Evolutionary conservation across 768 basidiomycete species (phyloP), one percentile per base, ranked within the genome.

Genomic region (Amanita subjunquillea): DNA sequence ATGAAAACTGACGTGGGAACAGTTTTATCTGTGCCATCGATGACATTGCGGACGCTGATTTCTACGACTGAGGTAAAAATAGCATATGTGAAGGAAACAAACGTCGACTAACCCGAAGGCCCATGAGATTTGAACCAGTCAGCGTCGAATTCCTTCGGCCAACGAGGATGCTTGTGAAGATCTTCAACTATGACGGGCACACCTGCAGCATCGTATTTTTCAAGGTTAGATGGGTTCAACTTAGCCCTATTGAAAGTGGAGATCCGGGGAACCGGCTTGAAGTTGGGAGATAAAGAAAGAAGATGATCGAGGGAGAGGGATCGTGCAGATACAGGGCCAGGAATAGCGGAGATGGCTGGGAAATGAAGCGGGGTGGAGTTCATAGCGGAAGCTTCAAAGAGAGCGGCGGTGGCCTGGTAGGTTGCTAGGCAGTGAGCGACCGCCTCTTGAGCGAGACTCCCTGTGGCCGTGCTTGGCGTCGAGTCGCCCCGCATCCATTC

Each of bases 161-260:
- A 91, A 2, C 62, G 55, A 0, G 67, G 57, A 42, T 75, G 72
- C 47, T 75, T 64, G 50, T 88, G 78, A 65, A 78, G 79, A 12
- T 75, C 77, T 53, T 78, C 68, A 13, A 92, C 74, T 25, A 91
- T 76, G 47, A 89, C 58, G 0, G 89, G 89, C 10, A 65, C 55
- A 1, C 85, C 86, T 13, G 60, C 56, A 3, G 55, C 45, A 44
- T 88, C 85, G 43, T 78, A 72, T 7, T 66, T 48, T 29, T 64
- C 56, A 29, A 88, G 72, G 36, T 61, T 61, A 2, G 60, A 50
- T 2, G 63, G 52, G 22, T 77, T 59, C 2, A 56, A 8, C 56
- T 57, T 9, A 13, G n/a, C 45, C 25, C 30, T 41, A 20, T 13
- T 30, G 30, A 45, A 44, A 0, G 65, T 67, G 4, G 69, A 65